These are phyloP conservation scores for Dictyostelium purpureum DNA, from an alignment of 78 protist species.

Conservation along the genomic window DNA sequence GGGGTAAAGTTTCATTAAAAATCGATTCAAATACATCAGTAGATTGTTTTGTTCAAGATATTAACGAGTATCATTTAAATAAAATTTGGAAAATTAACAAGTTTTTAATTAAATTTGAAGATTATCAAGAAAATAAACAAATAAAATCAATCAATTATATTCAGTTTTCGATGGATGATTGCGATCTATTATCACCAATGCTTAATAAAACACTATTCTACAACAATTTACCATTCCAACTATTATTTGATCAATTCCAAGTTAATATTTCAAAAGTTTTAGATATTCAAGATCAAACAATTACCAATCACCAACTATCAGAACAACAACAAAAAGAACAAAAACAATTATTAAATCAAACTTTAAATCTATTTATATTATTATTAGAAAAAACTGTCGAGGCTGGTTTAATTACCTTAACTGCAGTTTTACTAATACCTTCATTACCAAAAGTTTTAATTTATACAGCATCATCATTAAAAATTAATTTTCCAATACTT, in stretches of 20 bases:
- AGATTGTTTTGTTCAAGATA: neutral
- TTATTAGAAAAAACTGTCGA: neutral
- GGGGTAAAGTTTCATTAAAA: constrained; percentile 37
- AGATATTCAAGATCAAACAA: too few species aligned
- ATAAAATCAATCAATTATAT: neutral
- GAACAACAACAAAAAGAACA: neutral
- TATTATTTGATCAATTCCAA: neutral
- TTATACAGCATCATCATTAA: neutral
- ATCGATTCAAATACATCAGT: neutral
- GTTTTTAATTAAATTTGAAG: neutral
- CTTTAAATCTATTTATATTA: neutral
- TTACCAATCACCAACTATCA: neutral
- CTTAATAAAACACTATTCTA: neutral
- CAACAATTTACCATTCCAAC: constrained; percentile 9
- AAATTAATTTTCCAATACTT: constrained; percentile 7
- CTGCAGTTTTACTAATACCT: neutral
- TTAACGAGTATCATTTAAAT: constrained; percentile 41
- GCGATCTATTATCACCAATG: constrained; percentile 13
- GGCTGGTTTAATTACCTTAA: neutral
- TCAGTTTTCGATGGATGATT: constrained; percentile 56
- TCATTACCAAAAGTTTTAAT: neutral
- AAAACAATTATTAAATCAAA: neutral
- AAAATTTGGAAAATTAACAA: constrained; percentile 61
- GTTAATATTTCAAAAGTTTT: neutral
- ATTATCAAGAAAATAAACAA: neutral